Conservation (phyloP, 106 monocot species). For the Xerophyta viscosa region DNA sequence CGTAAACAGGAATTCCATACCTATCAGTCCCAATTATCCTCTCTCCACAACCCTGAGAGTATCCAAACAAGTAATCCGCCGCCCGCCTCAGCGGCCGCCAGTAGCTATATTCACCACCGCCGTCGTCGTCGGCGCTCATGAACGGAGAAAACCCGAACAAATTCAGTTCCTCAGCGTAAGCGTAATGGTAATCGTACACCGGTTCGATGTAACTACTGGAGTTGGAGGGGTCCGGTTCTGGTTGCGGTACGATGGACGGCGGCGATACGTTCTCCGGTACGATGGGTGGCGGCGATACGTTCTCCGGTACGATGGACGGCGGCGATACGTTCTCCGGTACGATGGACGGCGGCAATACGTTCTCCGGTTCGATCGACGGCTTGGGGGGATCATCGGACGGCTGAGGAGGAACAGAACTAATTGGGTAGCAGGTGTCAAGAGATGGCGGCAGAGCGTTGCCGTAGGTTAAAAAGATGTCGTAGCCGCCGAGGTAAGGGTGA, state of each 20-base stretch:
- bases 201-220: neutral
- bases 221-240: neutral
- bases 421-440: slow-evolving; percentile 64
- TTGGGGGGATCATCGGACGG: neutral
- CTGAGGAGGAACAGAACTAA: slow-evolving; percentile 1
- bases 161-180: slow-evolving; percentile 8
- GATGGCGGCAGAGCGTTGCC: slow-evolving; percentile 68
- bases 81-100: slow-evolving; percentile 41
- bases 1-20: slow-evolving; percentile 54
- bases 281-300: no score
- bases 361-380: no score
- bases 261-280: no score
- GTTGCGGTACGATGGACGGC: no score
- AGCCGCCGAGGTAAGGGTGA: slow-evolving; percentile 78
- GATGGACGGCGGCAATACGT: no score
- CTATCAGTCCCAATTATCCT: slow-evolving; percentile 45
- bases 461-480: slow-evolving; percentile 75
- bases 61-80: slow-evolving; percentile 72
- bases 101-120: slow-evolving; percentile 13
- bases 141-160: slow-evolving; percentile 21
- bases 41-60: slow-evolving; percentile 52
- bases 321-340: no score
- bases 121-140: neutral
- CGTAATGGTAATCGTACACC: slow-evolving; percentile 9
- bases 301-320: no score